Base-by-base conservation (phyloP, 2,329 filamentous ascomycete species). In the Botrytis fabae region DNA sequence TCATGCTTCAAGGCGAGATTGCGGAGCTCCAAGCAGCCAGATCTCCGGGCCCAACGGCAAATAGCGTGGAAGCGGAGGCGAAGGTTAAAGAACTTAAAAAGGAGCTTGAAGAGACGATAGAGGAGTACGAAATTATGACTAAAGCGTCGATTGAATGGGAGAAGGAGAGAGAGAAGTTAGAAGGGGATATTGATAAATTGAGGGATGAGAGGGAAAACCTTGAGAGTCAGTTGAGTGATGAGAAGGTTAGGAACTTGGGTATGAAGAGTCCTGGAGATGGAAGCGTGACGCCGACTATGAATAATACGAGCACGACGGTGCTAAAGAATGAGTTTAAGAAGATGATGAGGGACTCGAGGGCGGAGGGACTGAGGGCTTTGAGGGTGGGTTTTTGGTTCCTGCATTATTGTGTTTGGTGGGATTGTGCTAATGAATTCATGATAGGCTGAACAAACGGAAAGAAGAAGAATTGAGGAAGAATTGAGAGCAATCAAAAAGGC, bases 311-410 rank as follows among this genome's bases (percentile, higher is more conserved):
- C 77, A 91, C 89, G 38, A 88, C 88, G 82, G 90, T 93, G 59
- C 79, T 93, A 79, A 90, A 90, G 81, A 90, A 90, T 75, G 91
- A 93, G 80, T 93, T 93, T 80, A 92, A 92, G 84, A 93, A 91
- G 84, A 93, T 93, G 91, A 93, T 93, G 91, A 86, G 90, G 75
- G 91, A 93, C 79, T 89, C 89, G 65, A 87, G 91, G 75, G 85
- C 86, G 1, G 91, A 93, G 81, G 90, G 88, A 75, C 83, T 89
- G 78, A 91, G 87, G 82, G 84, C 86, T 74, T 80, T 93, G 73
- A 89, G 88, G 84, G 91, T 93, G 81, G 83, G 88, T 84, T 75
- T 72, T 46, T 54, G 48, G 60, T 32, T 70, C 44, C 42, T 54
- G 22, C 71, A 32, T 38, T 40, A 28, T 48, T 18, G 2, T 22